Base-by-base conservation (phyloP, 768 basidiomycete species). In the Suillus americanus region DNA sequence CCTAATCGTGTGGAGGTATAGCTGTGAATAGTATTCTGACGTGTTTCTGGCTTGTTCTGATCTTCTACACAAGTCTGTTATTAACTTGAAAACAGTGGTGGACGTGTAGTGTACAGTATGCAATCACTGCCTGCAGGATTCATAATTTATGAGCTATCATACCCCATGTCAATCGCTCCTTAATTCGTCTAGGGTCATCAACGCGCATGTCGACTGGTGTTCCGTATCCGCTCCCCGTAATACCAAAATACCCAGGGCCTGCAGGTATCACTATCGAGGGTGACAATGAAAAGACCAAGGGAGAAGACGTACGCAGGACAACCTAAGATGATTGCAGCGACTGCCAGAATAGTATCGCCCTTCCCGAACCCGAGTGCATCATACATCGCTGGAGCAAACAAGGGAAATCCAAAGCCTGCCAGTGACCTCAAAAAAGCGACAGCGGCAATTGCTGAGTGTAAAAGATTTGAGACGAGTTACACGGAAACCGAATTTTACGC, bases 381-480 rank as follows among this genome's bases (percentile, higher is more conserved):
- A 74, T 84, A 92, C 86, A 92, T 89, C 38, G 82, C 78, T n/a
- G 89, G 87, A n/a, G n/a, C n/a, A n/a, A n/a, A n/a, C n/a, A n/a
- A n/a, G n/a, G n/a, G n/a, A n/a, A n/a, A n/a, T n/a, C n/a, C n/a
- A n/a, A n/a, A n/a, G n/a, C n/a, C n/a, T n/a, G n/a, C n/a, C n/a
- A n/a, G n/a, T n/a, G n/a, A n/a, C n/a, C n/a, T n/a, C n/a, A 30
- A 30, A 30, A 30, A 3, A 4, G 30, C 30, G 30, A 30, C 2
- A 30, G 30, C 30, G 30, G 30, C 30, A 30, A 30, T 30, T 4
- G 30, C 30, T 30, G 30, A 30, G 5, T 30, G 30, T 30, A 4
- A 30, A 30, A 30, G 3, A 30, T 30, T 30, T 30, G 30, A 30
- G 30, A 30, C 5, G 30, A 30, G 30, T 30, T 30, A 30, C 30